Evolutionary conservation across 768 basidiomycete genomes (phyloP), one percentile per base, ranked within the genome.

Genomic region (Terana coerulea): DNA sequence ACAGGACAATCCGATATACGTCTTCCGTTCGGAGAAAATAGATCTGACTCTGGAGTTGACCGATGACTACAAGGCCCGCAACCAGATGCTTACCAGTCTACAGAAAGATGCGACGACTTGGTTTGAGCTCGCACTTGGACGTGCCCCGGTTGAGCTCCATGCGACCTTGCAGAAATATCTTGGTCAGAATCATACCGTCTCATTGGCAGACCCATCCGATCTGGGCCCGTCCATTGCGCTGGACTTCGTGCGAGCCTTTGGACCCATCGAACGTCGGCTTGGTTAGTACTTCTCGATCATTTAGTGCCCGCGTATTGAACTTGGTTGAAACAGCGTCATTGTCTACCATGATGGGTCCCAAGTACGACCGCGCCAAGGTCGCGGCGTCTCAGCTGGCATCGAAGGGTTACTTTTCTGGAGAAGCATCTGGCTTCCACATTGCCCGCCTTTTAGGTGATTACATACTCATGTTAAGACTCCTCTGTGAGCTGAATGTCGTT

Each of bases 151-250:
- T 64, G 95, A 97, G 65, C 70, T 98, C 42, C 93, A 95, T 55
- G 90, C 93, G 0, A 92, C 91, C 0, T 72, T 99, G 48, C 63
- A 97, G 91, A 90, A 88, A 81, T 98, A 99, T 66, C 78, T 98
- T 22, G 78, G 87, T 41, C 74, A 85, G 24, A 86, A 85, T 58
- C 82, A 86, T 59, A 80, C 85, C 0, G 69, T 81, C 5, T 75
- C 84, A 10, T 76, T 84, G n/a, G 72, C 84, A 3, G 87, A 88
- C 46, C 76, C 84, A 25, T 83, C 91, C 7, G 95, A 98, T 68
- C 77, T 99, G 44, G 95, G 95, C 3, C 90, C 94, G 14, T 90
- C 93, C 14, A 70, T 95, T 31, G 95, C 95, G 5, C 78, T 95
- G 63, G 82, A 86, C 35, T 93, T 87, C 67, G 91, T 85, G 3